Evolutionary conservation across 2,329 filamentous ascomycete genomes (phyloP).

Genomic region (Aspergillus jensenii): DNA sequence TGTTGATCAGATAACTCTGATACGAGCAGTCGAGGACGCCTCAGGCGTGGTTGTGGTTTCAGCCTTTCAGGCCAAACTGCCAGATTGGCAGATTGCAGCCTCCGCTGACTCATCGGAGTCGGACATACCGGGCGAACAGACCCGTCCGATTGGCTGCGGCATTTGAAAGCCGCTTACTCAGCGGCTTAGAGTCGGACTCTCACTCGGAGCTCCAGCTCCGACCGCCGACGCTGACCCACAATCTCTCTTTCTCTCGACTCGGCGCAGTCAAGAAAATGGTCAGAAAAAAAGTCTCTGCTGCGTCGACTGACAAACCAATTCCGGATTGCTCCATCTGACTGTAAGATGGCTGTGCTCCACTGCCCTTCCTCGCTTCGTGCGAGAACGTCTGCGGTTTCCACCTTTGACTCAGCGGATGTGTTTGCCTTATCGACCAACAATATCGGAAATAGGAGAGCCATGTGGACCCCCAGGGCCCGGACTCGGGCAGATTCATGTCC

Average conservation of each 20-base stretch:
- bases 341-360: constrained; percentile 2
- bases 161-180: background rate
- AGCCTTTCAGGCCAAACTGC: background rate
- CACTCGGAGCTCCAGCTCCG: background rate
- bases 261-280: background rate
- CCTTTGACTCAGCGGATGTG: constrained; percentile 9
- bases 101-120: background rate
- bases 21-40: background rate
- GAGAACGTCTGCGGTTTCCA: background rate
- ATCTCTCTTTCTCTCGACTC: background rate
- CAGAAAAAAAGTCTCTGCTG: background rate
- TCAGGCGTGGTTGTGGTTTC: background rate
- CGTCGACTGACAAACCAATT: background rate
- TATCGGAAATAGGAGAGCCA: background rate
- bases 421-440: background rate
- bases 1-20: background rate
- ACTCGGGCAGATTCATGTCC: constrained; percentile 3
- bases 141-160: background rate
- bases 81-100: background rate
- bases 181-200: background rate
- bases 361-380: background rate
- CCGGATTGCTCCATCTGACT: background rate
- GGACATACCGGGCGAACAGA: background rate
- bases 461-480: constrained; percentile 10
- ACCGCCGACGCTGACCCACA: background rate